Evolutionary conservation across 345 rosid genomes (phyloP).

Genomic region (Moricandia moricandioides): DNA sequence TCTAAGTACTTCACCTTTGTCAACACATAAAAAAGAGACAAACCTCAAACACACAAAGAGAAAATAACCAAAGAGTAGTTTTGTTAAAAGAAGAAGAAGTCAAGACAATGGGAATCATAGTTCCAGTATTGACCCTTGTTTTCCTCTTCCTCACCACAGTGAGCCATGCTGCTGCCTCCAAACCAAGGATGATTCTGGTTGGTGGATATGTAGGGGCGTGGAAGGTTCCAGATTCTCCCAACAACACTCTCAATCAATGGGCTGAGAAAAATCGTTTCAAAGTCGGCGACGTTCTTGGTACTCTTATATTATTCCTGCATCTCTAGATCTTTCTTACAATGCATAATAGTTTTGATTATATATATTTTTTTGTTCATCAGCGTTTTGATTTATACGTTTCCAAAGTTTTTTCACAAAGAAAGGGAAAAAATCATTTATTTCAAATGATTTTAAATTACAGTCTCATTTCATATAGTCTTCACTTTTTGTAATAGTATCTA

Average conservation of each 20-base stretch:
- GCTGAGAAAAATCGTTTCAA: slow-evolving; percentile 41
- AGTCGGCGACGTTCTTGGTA: slow-evolving; percentile 52
- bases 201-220: slow-evolving; percentile 58
- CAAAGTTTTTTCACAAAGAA: no score
- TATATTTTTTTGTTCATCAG: no score
- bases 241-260: slow-evolving; percentile 45
- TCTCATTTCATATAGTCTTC: no score
- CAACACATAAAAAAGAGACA: slow-evolving; percentile 2
- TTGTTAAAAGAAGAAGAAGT: neutral
- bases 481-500: no score
- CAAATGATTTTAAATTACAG: neutral
- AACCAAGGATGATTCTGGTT: slow-evolving; percentile 40
- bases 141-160: slow-evolving; percentile 26
- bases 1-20: neutral
- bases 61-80: neutral
- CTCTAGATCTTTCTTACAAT: neutral
- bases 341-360: no score
- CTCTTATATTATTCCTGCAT: neutral
- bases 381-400: no score
- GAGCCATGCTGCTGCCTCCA: slow-evolving; percentile 46
- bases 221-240: slow-evolving; percentile 49
- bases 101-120: slow-evolving; percentile 3
- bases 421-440: neutral
- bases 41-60: neutral
- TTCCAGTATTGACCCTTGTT: slow-evolving; percentile 28